phyloP scores from a whole-genome alignment of 2,329 filamentous ascomycete genomes.

The Nothomitra cinnamomea region DNA sequence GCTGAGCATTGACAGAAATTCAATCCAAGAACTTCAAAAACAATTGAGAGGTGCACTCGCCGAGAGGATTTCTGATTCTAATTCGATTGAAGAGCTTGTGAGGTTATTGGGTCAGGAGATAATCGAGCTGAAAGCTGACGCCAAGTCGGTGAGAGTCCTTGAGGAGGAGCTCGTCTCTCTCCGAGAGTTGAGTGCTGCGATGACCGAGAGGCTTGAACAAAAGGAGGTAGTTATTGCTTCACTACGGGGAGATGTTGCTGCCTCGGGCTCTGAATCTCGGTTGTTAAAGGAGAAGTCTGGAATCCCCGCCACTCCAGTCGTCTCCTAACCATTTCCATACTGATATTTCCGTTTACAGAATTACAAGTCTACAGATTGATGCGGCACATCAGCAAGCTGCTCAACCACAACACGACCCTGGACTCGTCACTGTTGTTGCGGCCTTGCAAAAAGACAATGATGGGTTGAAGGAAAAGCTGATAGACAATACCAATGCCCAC shows the following conservation, averaged over 20 bases:
- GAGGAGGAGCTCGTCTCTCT: neutral
- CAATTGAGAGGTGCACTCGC: too few species aligned
- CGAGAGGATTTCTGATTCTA: too few species aligned
- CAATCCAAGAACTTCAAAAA: too few species aligned
- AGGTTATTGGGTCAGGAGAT: neutral
- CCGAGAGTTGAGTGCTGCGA: neutral
- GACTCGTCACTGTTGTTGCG: neutral
- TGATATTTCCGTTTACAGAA: neutral
- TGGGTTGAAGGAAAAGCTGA: neutral
- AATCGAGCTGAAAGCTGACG: neutral
- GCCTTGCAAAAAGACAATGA: neutral
- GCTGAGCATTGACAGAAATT: too few species aligned
- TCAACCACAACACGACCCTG: neutral
- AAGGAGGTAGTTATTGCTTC: neutral
- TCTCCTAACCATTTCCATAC: neutral
- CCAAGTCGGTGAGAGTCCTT: neutral
- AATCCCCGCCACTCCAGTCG: neutral
- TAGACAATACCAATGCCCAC: neutral
- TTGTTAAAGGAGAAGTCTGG: neutral
- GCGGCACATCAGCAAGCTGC: neutral
- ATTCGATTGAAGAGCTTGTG: neutral
- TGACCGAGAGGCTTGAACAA: neutral
- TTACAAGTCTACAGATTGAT: neutral
- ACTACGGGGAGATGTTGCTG: neutral
- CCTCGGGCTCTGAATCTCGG: neutral